Evolutionary conservation across 179 eudicot genomes (phyloP).

Genomic region (Silene coronaria): DNA sequence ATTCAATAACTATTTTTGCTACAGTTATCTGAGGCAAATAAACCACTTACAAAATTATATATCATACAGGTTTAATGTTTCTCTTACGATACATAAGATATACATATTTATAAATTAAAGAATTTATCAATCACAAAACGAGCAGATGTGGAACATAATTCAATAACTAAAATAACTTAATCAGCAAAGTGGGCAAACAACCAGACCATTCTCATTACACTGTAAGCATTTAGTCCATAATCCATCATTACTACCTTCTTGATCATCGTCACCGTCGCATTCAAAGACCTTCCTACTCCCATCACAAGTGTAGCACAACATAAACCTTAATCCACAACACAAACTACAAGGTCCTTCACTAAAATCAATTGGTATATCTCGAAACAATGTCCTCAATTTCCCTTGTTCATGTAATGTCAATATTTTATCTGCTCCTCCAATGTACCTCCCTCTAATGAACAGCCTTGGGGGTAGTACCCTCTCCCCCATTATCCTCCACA

Average conservation of each 20-base stretch:
- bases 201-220: constrained; percentile 93
- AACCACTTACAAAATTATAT: not conserved
- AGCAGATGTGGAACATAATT: not conserved
- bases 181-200: constrained; percentile 73
- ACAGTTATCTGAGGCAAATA: not conserved
- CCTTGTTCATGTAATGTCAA: constrained; percentile 67
- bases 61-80: not conserved
- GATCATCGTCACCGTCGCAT: constrained; percentile 22
- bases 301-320: constrained; percentile 64
- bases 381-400: constrained; percentile 48
- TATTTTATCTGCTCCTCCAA: constrained; percentile 79
- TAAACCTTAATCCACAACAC: constrained; percentile 66
- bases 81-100: not conserved
- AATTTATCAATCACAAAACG: not conserved
- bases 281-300: constrained; percentile 64
- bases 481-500: constrained; percentile 60
- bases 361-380: constrained; percentile 50
- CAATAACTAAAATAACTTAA: constrained; percentile 11
- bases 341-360: constrained; percentile 57
- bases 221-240: constrained; percentile 42
- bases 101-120: not conserved
- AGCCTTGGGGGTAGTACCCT: constrained; percentile 68
- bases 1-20: too few relatives aligned
- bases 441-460: constrained; percentile 79
- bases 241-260: constrained; percentile 18